Evolutionary conservation across 2,329 filamentous ascomycete genomes (phyloP), one percentile per base, ranked within the genome.

Genomic region (Pseudopyrenochaeta lycopersici): DNA sequence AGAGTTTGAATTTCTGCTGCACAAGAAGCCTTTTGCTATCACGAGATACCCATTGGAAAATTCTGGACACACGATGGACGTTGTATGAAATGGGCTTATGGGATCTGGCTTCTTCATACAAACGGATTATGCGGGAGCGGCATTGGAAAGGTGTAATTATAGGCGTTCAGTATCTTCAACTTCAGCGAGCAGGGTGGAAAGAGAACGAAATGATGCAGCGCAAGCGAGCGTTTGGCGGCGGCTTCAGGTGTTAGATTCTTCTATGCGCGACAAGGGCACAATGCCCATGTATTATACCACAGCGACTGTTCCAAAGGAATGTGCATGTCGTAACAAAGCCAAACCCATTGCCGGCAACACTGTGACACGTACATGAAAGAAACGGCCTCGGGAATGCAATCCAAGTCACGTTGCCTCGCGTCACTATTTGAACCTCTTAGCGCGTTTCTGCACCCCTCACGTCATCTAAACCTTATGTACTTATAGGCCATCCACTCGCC

Each of bases 1-100:
- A 46, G 32, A 40, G 49, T 58, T 63, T 50, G 53, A 49, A 63
- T 67, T 65, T 64, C 56, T 61, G 65, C 63, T 62, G 62, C 63
- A 52, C 43, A 52, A 47, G 42, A 58, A 54, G 52, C 60, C 52
- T 42, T 52, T 60, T 61, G 62, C 69, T 63, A 58, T 60, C 58
- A 68, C 63, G 62, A 68, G 66, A 74, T 73, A 74, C 71, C 71
- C 71, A 63, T 64, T 67, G 66, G 55, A 62, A 31, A 65, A 68
- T 56, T 61, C 50, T 59, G 64, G 46, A 47, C 54, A 62, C 49
- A 49, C 48, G 46, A 51, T 56, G 61, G 38, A 63, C 56, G 63
- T 72, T 72, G 68, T 69, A 74, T 71, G 71, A 72, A 66, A 55
- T 63, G 68, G 63, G 62, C 47, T 62, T 56, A 52, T 48, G 52